Percentiles rank a stretch among this genome's conserved stretches.
These are phyloP conservation scores for Hypoxylon sp. DNA, from an alignment of 2,329 filamentous ascomycete species.

Conservation along the genomic window DNA sequence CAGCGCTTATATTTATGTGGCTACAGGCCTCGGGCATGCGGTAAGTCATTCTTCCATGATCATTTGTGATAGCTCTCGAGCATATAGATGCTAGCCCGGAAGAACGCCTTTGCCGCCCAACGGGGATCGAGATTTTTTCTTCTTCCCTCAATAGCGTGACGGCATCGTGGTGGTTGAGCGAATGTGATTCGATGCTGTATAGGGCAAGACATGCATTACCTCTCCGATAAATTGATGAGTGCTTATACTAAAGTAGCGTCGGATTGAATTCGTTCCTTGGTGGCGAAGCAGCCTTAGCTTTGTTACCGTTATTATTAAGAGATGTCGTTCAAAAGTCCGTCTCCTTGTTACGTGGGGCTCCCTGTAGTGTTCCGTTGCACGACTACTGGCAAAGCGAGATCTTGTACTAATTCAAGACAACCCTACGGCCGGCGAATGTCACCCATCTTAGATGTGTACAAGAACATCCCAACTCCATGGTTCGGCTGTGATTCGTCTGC, in stretches of 20 bases:
- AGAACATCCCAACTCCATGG: background rate
- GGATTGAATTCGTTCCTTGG: background rate
- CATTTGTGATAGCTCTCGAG: conserved; percentile 22
- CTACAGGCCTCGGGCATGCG: background rate
- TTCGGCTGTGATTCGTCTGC: background rate
- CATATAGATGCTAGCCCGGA: background rate
- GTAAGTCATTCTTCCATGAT: conserved; percentile 10
- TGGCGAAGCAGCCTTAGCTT: background rate
- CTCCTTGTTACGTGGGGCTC: conserved; percentile 9
- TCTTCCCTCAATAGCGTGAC: conserved; percentile 4
- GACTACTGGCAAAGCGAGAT: conserved; percentile 23
- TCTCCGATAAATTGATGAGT: background rate
- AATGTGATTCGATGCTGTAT: conserved; percentile 2
- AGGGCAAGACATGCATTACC: background rate
- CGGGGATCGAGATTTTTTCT: background rate
- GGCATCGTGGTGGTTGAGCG: background rate
- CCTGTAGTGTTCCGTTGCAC: conserved; percentile 30
- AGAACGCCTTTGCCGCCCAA: background rate
- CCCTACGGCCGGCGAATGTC: conserved; percentile 3
- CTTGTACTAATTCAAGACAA: conserved; percentile 18
- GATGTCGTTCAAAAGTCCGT: conserved; percentile 10
- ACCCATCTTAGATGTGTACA: background rate
- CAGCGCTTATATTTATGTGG: background rate
- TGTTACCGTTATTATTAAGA: background rate
- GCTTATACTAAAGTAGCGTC: background rate